These are phyloP conservation scores for Truncatella angustata DNA, from an alignment of 2,329 filamentous ascomycete genomes.

Conservation along the genomic window DNA sequence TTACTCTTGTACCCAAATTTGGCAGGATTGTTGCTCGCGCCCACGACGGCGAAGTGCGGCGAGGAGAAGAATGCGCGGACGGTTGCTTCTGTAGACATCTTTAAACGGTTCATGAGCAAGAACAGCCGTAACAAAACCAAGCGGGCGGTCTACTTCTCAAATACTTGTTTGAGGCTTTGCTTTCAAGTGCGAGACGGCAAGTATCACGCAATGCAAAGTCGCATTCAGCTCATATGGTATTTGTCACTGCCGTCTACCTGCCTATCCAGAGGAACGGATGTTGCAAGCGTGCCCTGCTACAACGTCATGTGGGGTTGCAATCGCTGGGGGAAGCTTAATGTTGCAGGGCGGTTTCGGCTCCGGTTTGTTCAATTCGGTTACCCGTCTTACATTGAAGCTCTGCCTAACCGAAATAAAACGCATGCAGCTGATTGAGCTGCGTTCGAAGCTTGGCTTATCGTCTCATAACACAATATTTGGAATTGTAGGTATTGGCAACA, in stretches of 20 bases:
- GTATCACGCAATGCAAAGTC: constrained; percentile 1
- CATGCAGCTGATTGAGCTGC: neutral
- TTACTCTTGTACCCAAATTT: constrained; percentile 89
- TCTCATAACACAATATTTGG: neutral
- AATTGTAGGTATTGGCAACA: neutral
- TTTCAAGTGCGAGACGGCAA: neutral
- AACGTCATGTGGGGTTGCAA: neutral
- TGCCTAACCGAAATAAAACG: neutral
- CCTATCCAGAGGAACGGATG: neutral
- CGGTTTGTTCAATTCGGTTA: neutral
- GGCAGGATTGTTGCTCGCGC: constrained; percentile 77
- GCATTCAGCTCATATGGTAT: neutral
- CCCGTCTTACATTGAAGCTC: neutral
- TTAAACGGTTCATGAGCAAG: constrained; percentile 18
- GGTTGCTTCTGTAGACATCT: constrained; percentile 67
- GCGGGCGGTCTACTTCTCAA: neutral
- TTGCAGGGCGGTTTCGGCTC: neutral
- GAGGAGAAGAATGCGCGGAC: constrained; percentile 79
- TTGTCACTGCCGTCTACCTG: neutral
- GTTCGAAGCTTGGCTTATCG: neutral
- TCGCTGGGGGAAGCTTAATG: neutral
- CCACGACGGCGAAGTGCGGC: constrained; percentile 81
- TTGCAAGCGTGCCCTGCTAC: neutral
- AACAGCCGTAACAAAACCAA: neutral
- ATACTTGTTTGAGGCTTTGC: constrained; percentile 7